Conservation (phyloP, 1,139 yeast species). For the Hansenula sp. region DNA sequence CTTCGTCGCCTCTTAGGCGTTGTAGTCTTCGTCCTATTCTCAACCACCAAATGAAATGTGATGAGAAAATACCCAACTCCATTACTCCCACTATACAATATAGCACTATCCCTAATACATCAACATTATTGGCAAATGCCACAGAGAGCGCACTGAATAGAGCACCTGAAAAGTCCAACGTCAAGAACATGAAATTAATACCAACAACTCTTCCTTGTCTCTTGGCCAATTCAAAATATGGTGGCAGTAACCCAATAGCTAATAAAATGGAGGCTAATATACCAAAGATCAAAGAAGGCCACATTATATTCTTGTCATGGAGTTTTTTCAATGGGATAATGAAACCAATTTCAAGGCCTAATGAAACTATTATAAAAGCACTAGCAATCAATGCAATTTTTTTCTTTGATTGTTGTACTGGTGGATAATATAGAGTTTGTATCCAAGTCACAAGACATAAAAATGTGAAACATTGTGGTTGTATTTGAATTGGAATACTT, state of each 20-base stretch:
- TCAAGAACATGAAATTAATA: slow-evolving; percentile 66
- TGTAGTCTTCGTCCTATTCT: slow-evolving; percentile 30
- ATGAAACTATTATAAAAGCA: slow-evolving; percentile 38
- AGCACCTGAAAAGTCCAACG: slow-evolving; percentile 72
- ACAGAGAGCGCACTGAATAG: slow-evolving; percentile 61
- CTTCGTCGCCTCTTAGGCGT: background rate
- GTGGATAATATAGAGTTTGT: slow-evolving; percentile 75
- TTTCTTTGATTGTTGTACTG: slow-evolving; percentile 34
- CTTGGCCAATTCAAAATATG: slow-evolving; percentile 75
- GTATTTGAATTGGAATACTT: slow-evolving; percentile 67
- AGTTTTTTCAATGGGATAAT: slow-evolving; percentile 60
- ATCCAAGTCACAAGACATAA: slow-evolving; percentile 61
- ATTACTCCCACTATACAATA: slow-evolving; percentile 62
- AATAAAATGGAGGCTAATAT: slow-evolving; percentile 65
- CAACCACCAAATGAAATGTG: slow-evolving; percentile 63
- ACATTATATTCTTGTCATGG: slow-evolving; percentile 42
- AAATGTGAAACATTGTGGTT: slow-evolving; percentile 71
- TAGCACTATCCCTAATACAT: slow-evolving; percentile 63
- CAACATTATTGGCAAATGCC: slow-evolving; percentile 45
- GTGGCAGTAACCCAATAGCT: slow-evolving; percentile 74
- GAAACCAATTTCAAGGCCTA: slow-evolving; percentile 60
- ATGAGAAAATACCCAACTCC: slow-evolving; percentile 63
- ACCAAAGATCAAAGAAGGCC: slow-evolving; percentile 74
- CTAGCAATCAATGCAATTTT: slow-evolving; percentile 33
- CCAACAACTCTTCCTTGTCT: slow-evolving; percentile 79